These are phyloP conservation scores for Gentiana dahurica DNA, from an alignment of 257 asterid genomes.

Conservation along the genomic window DNA sequence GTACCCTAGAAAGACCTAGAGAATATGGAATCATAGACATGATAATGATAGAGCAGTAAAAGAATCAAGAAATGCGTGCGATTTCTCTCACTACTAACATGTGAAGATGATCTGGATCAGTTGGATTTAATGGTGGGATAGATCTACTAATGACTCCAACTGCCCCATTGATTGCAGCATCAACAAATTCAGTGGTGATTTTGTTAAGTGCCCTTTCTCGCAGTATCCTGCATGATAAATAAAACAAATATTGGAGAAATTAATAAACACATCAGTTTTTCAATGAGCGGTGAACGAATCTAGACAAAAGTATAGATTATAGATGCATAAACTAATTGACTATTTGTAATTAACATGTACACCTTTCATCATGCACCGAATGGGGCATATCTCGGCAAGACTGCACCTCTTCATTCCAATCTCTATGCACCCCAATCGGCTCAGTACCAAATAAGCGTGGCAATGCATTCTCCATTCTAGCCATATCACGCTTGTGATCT, in stretches of 20 bases:
- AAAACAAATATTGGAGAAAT: neutral
- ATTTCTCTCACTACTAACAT: constrained; percentile 41
- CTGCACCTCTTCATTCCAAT: constrained; percentile 97
- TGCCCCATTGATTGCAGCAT: constrained; percentile 91
- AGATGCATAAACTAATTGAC: too few relatives aligned
- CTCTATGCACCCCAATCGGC: constrained; percentile 97
- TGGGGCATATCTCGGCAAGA: constrained; percentile 95
- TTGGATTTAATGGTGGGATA: constrained; percentile 92
- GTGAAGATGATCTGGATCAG: constrained; percentile 97
- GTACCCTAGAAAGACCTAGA: too few relatives aligned
- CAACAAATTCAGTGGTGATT: constrained; percentile 88
- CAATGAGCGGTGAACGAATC: too few relatives aligned
- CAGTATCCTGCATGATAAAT: constrained; percentile 49
- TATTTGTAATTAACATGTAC: constrained; percentile 20
- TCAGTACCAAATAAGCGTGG: constrained; percentile 90
- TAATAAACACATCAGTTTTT: too few relatives aligned
- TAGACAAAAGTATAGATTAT: too few relatives aligned
- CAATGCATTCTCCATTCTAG: constrained; percentile 83
- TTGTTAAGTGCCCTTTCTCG: constrained; percentile 93
- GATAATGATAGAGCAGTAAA: too few relatives aligned
- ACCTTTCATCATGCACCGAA: constrained; percentile 79
- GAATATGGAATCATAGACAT: too few relatives aligned
- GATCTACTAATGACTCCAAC: constrained; percentile 89
- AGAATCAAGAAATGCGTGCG: too few relatives aligned
- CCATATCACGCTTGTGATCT: constrained; percentile 95